Evolutionary conservation across 2,329 filamentous ascomycete genomes (phyloP).

Genomic region (Phialocephala subalpina): DNA sequence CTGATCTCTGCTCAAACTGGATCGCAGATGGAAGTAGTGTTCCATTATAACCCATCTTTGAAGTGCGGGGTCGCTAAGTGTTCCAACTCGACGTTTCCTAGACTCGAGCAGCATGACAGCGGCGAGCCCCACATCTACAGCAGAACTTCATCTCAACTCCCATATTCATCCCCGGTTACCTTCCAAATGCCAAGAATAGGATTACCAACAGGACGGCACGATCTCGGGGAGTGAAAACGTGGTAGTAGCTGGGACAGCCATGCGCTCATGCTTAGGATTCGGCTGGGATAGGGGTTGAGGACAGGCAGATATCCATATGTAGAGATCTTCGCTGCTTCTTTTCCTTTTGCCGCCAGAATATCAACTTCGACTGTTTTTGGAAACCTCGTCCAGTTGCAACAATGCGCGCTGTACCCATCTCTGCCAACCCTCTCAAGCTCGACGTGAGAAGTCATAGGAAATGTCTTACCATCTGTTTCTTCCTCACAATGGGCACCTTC

Average conservation of each 20-base stretch:
- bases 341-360: not conserved
- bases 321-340: not conserved
- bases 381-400: not conserved
- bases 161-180: not conserved
- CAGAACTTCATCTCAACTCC: not conserved
- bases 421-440: conserved; percentile 28
- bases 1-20: not conserved
- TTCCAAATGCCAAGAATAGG: not conserved
- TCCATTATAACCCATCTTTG: not conserved
- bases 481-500: conserved; percentile 57
- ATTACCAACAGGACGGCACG: not conserved
- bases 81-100: not conserved
- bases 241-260: not conserved
- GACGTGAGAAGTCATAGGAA: conserved; percentile 45
- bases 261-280: not conserved
- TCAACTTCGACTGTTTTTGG: not conserved
- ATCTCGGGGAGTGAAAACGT: not conserved
- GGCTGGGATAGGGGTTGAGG: not conserved
- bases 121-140: not conserved
- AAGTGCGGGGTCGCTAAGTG: conserved; percentile 2
- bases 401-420: conserved; percentile 21
- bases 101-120: not conserved
- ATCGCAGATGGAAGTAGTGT: not conserved
- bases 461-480: conserved; percentile 55
- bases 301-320: not conserved